Evolutionary conservation across 1,284 basidiomycete species (phyloP).

Genomic region (Stereum hirsutum): DNA sequence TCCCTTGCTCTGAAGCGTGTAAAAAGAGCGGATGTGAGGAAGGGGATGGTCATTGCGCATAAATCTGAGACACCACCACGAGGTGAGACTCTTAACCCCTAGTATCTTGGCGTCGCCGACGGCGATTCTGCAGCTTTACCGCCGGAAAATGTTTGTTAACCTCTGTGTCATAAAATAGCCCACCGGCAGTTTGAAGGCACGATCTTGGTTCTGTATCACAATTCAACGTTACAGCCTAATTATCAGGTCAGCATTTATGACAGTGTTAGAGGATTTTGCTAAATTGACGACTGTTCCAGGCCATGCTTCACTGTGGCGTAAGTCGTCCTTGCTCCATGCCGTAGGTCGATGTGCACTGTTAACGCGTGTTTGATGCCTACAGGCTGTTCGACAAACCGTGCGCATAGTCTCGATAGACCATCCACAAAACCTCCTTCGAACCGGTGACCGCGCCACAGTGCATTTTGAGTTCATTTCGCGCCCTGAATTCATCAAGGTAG

Average conservation of each 20-base stretch:
- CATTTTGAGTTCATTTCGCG: conserved; percentile 87
- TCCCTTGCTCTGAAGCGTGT: conserved; percentile 91
- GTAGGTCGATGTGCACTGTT: background rate
- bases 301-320: conserved; percentile 81
- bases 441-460: conserved; percentile 85
- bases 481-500: conserved; percentile 86
- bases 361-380: conserved; percentile 8
- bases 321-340: conserved; percentile 20
- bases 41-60: conserved; percentile 89
- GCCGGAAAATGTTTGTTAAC: too few species aligned
- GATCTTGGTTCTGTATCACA: conserved; percentile 82
- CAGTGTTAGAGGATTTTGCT: conserved; percentile 12
- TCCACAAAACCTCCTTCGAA: conserved; percentile 78
- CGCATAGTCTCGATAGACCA: conserved; percentile 85
- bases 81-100: conserved; percentile 30
- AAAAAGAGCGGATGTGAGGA: conserved; percentile 75
- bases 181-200: conserved; percentile 77
- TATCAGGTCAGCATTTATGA: conserved; percentile 56
- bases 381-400: conserved; percentile 87
- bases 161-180: conserved; percentile 34
- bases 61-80: conserved; percentile 73
- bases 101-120: background rate
- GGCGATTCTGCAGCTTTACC: too few species aligned
- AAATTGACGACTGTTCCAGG: conserved; percentile 30
- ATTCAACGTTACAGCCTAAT: conserved; percentile 84